Evolutionary conservation across 2,329 filamentous ascomycete species (phyloP).

Genomic region (Chaetomium sp.): DNA sequence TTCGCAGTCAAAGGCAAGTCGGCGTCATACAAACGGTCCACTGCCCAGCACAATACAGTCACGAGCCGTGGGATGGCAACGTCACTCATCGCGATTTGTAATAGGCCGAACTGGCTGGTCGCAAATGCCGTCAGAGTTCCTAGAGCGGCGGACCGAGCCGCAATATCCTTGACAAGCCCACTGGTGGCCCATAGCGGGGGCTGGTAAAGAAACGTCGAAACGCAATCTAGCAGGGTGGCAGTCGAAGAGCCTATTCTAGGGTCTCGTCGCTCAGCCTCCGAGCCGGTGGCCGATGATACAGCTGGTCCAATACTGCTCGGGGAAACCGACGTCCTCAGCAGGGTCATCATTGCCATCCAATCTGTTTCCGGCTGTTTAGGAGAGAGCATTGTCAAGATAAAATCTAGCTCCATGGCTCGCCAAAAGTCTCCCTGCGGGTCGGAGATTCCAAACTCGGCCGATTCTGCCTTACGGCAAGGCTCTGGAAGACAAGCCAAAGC

Average conservation of each 20-base stretch:
- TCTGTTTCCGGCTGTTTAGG: slow-evolving; percentile 59
- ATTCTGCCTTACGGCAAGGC: slow-evolving; percentile 22
- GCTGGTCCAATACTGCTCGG: slow-evolving; percentile 62
- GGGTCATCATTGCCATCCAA: slow-evolving; percentile 56
- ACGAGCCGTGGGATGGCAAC: slow-evolving; percentile 69
- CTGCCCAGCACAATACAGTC: slow-evolving; percentile 54
- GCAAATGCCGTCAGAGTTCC: slow-evolving; percentile 55
- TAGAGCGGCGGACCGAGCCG: slow-evolving; percentile 42
- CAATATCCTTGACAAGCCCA: slow-evolving; percentile 30
- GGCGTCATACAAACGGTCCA: slow-evolving; percentile 66
- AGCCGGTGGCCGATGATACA: slow-evolving; percentile 34
- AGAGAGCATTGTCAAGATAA: slow-evolving; percentile 60
- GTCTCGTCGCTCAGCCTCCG: slow-evolving; percentile 5
- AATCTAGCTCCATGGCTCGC: slow-evolving; percentile 59
- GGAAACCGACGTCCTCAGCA: slow-evolving; percentile 61
- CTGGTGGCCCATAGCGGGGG: slow-evolving; percentile 37
- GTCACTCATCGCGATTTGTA: slow-evolving; percentile 61
- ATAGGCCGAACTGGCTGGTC: slow-evolving; percentile 53
- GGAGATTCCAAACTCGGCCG: slow-evolving; percentile 15
- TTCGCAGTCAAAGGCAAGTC: slow-evolving; percentile 27
- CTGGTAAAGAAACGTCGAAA: slow-evolving; percentile 58
- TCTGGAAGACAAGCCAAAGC: slow-evolving; percentile 53
- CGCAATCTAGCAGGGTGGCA: slow-evolving; percentile 51
- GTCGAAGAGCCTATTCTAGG: slow-evolving; percentile 10
- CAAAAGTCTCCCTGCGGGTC: slow-evolving; percentile 51